Base-by-base conservation (phyloP, 2,329 filamentous ascomycete species). In the Penicillium olsonii region DNA sequence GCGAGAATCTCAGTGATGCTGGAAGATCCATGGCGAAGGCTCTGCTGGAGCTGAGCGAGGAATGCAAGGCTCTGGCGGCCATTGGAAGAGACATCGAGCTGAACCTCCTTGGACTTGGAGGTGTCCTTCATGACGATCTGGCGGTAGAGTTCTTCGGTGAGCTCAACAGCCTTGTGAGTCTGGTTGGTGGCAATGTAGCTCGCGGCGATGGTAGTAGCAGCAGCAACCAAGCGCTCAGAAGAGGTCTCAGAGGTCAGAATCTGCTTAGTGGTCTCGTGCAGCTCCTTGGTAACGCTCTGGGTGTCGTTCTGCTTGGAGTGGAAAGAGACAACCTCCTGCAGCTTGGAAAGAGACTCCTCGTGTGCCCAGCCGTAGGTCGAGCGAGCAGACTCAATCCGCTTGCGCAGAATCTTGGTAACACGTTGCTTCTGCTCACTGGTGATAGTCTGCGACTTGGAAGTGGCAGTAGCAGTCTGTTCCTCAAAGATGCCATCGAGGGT, bases 41-140 rank as follows among this genome's bases (percentile, higher is more conserved):
- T 69, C 54, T 75, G 70, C 56, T 78, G 72, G 2, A 78, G 61
- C 46, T 76, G 72, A 15, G 75, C 75, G 17, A 78, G 58, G 66
- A 77, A 78, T 10, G 72, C 69, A 12, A 73, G 62, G 41, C 63
- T 66, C 39, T 68, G 62, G n/a, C 66, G 70, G 9, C 63, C 63
- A 42, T 64, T 65, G 1, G 62, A 58, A 1, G 69, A 62, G 5
- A 73, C 50, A 38, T 73, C 65, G 31, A 74, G 71, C 17, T 60
- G 48, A 24, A 45, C 45, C 8, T 52, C 48, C 47, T 60, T 64
- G 22, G 52, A 35, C 20, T 67, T 65, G 15, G 54, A 53, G 9
- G 58, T 67, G 19, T 74, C 69, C 50, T 69, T 72, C 50, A 66
- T 63, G 11, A 73, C 52, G 11, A 73, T 58, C 52, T 75, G 69